Evolutionary conservation across 768 basidiomycete species (phyloP).

Genomic region (Neoboletus brunneissimus): DNA sequence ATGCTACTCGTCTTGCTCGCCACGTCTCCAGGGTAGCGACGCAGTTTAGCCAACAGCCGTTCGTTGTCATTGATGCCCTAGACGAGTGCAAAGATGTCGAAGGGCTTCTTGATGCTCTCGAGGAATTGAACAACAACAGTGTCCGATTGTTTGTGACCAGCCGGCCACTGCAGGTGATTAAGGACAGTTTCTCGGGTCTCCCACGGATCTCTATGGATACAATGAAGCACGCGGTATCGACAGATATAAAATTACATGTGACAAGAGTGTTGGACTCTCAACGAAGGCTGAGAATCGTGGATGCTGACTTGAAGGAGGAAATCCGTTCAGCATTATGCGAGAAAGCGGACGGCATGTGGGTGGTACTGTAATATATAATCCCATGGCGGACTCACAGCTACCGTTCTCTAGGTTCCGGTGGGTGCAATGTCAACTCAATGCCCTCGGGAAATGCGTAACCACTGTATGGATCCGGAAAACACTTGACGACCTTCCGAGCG

Average conservation of each 20-base stretch:
- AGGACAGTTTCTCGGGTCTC: not conserved
- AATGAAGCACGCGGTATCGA: too few species aligned
- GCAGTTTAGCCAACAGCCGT: not conserved
- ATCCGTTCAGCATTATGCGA: too few species aligned
- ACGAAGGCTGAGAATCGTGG: too few species aligned
- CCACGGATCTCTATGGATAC: too few species aligned
- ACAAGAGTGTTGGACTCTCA: too few species aligned
- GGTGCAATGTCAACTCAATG: too few species aligned
- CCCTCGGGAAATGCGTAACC: not conserved
- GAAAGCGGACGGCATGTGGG: too few species aligned
- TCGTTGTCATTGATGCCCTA: conserved; percentile 13
- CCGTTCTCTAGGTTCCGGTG: too few species aligned
- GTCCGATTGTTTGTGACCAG: conserved; percentile 11
- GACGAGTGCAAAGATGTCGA: conserved; percentile 13
- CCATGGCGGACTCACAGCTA: too few species aligned
- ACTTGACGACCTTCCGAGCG: not conserved
- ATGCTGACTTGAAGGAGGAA: too few species aligned
- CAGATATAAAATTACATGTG: too few species aligned
- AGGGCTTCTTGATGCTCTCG: not conserved
- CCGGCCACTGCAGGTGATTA: conserved; percentile 10
- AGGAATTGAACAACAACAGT: not conserved
- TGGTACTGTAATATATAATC: too few species aligned
- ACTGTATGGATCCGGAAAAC: not conserved
- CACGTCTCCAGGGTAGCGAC: not conserved
- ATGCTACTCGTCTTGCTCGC: not conserved